phyloP scores from a whole-genome alignment of 495 filamentous ascomycete species.

The Aspergillus mulundensis region DNA sequence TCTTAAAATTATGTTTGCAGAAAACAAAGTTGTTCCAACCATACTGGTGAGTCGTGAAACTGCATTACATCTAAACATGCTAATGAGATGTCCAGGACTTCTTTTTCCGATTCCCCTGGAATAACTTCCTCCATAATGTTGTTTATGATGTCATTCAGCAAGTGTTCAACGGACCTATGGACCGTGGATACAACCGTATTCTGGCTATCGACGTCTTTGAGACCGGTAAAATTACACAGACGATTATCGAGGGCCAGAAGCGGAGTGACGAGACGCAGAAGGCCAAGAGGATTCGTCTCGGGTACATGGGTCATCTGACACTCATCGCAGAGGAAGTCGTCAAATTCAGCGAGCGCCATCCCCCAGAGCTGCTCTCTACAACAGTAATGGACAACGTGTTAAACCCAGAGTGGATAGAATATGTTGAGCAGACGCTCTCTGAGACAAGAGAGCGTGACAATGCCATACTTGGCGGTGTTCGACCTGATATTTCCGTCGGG shows the following conservation, averaged over 20 bases:
- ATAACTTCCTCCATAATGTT: slow-evolving; percentile 99
- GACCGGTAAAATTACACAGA: slow-evolving; percentile 80
- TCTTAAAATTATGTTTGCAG: slow-evolving; percentile 95
- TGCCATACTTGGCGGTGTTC: slow-evolving; percentile 93
- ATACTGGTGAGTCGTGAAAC: slow-evolving; percentile 66
- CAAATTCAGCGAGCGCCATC: slow-evolving; percentile 94
- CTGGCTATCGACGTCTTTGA: slow-evolving; percentile 94
- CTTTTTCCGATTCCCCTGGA: slow-evolving; percentile 99
- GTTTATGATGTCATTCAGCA: slow-evolving; percentile 99
- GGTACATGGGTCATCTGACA: slow-evolving; percentile 98
- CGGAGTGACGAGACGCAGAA: slow-evolving; percentile 79
- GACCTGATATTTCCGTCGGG: slow-evolving; percentile 77
- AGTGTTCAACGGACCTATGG: slow-evolving; percentile 98
- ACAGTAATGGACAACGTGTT: slow-evolving; percentile 84
- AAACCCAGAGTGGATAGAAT: slow-evolving; percentile 85
- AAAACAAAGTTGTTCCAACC: slow-evolving; percentile 90
- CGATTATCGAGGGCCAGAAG: slow-evolving; percentile 85
- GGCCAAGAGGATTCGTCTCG: slow-evolving; percentile 81
- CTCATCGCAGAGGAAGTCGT: slow-evolving; percentile 98
- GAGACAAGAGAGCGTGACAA: slow-evolving; percentile 96
- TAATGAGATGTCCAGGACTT: slow-evolving; percentile 57
- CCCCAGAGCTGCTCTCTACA: slow-evolving; percentile 79
- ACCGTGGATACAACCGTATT: slow-evolving; percentile 86
- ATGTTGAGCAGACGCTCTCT: slow-evolving; percentile 89
- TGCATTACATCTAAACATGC: background rate